A percentile compares a stretch with the other conserved stretches of the same genome.
Conservation (phyloP, 164 flowering plant species). For the Stephania yunnanensis region DNA sequence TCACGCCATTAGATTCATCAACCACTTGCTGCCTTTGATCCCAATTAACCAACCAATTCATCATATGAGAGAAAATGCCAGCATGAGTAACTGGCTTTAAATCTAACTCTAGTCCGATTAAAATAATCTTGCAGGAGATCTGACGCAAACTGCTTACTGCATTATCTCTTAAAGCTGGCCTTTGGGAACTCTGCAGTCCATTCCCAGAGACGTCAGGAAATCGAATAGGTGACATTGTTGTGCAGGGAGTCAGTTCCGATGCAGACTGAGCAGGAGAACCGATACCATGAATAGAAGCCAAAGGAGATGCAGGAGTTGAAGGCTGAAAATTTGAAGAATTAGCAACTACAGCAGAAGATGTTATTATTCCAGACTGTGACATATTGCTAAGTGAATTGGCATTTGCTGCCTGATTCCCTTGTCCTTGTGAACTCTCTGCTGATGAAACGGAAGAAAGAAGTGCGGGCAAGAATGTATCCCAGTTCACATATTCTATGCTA, state of each 20-base stretch:
- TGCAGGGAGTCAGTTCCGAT: conserved; percentile 49
- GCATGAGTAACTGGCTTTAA: conserved; percentile 89
- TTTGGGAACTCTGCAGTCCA: conserved; percentile 34
- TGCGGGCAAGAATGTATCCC: conserved; percentile 88
- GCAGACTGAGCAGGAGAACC: conserved; percentile 79
- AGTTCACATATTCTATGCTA: conserved; percentile 62
- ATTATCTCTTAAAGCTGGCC: conserved; percentile 41
- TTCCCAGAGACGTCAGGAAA: conserved; percentile 42
- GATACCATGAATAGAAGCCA: conserved; percentile 69
- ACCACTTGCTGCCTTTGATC: conserved; percentile 56
- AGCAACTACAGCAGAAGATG: conserved; percentile 40
- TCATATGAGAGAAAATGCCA: conserved; percentile 69
- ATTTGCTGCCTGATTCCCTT: conserved; percentile 41
- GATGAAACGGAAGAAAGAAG: conserved; percentile 81
- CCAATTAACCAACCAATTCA: conserved; percentile 92
- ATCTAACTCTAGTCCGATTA: conserved; percentile 60
- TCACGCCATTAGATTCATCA: conserved; percentile 52
- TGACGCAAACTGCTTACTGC: conserved; percentile 77
- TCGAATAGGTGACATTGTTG: conserved; percentile 57
- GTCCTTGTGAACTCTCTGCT: conserved; percentile 60
- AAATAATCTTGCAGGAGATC: conserved; percentile 86
- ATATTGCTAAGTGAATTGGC: conserved; percentile 40
- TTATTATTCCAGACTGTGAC: conserved; percentile 44
- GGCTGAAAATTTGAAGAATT: conserved; percentile 55
- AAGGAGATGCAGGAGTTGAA: conserved; percentile 76